These are phyloP conservation scores for Dioscorea cayenensis DNA, from an alignment of 116 monocot genomes.

Conservation along the genomic window DNA sequence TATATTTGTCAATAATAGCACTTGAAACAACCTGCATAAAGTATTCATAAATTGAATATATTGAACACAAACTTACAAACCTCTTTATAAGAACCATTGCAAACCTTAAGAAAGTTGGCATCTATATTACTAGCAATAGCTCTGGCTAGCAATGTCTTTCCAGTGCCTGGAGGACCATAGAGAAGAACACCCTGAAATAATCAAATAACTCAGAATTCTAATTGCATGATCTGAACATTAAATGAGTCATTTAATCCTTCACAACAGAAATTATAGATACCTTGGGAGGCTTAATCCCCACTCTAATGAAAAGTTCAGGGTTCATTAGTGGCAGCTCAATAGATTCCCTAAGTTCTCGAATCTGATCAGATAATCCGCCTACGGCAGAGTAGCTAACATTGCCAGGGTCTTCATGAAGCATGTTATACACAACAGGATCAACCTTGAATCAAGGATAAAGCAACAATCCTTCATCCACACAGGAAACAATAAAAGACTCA, in stretches of 20 bases:
- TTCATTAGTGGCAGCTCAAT: constrained; percentile 98
- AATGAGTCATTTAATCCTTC: neutral
- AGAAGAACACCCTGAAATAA: constrained; percentile 88
- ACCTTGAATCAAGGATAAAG: constrained; percentile 47
- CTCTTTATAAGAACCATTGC: neutral
- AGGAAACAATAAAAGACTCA: neutral
- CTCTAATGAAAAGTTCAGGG: constrained; percentile 92
- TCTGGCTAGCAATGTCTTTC: constrained; percentile 92
- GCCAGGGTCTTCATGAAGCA: constrained; percentile 99
- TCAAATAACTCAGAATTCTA: neutral
- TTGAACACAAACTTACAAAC: neutral
- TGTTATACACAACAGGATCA: constrained; percentile 98
- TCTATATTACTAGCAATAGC: constrained; percentile 99
- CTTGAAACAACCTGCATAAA: constrained; percentile 88
- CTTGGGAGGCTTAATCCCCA: constrained; percentile 99
- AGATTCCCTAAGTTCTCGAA: constrained; percentile 90
- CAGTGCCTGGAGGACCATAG: constrained; percentile 98
- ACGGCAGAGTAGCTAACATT: constrained; percentile 98
- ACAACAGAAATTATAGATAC: constrained; percentile 11
- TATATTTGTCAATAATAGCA: constrained; percentile 99
- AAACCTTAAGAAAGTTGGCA: constrained; percentile 96
- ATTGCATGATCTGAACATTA: neutral
- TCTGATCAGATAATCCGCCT: constrained; percentile 95
- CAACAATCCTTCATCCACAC: neutral
- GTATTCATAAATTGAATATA: neutral